phyloP scores from a whole-genome alignment of 805 yeast genomes.

The Spathaspora gorwiae region DNA sequence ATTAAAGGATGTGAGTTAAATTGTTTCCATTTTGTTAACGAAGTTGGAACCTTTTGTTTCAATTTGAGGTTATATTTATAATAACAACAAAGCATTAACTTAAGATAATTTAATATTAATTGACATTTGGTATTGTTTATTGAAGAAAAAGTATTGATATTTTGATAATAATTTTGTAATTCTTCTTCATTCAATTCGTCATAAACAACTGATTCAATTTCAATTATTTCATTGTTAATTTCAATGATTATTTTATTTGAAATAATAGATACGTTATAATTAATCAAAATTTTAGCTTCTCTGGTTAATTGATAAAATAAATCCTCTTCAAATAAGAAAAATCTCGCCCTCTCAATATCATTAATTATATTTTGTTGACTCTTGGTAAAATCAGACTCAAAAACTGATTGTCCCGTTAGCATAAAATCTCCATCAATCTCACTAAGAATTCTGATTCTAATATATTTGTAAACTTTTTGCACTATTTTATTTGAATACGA shows the following conservation, averaged over 20 bases:
- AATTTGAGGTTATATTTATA: constrained; percentile 44
- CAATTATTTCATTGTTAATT: constrained; percentile 60
- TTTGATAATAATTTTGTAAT: constrained; percentile 24
- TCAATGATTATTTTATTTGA: constrained; percentile 63
- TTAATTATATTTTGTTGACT: constrained; percentile 31
- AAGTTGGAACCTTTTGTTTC: constrained; percentile 45
- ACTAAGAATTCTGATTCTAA: constrained; percentile 57
- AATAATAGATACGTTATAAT: constrained; percentile 64
- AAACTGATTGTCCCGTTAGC: constrained; percentile 54
- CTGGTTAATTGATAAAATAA: constrained; percentile 69
- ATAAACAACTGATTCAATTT: constrained; percentile 58
- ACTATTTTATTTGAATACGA: constrained; percentile 27
- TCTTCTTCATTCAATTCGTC: constrained; percentile 40
- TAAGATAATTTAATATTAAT: constrained; percentile 47
- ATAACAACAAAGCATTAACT: constrained; percentile 57
- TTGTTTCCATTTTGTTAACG: constrained; percentile 42
- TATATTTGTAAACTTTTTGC: constrained; percentile 40
- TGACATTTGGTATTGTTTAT: constrained; percentile 45
- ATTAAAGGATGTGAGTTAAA: constrained; percentile 42
- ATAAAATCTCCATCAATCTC: constrained; percentile 51
- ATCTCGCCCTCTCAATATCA: constrained; percentile 64
- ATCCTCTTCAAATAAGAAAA: constrained; percentile 82
- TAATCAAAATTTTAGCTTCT: constrained; percentile 67
- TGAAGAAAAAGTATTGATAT: constrained; percentile 25
- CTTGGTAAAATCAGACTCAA: constrained; percentile 16